A percentile compares a stretch with the other conserved stretches of the same genome.
Evolutionary conservation across 2,329 filamentous ascomycete genomes (phyloP).

Genomic region (Metarhizium anisopliae): DNA sequence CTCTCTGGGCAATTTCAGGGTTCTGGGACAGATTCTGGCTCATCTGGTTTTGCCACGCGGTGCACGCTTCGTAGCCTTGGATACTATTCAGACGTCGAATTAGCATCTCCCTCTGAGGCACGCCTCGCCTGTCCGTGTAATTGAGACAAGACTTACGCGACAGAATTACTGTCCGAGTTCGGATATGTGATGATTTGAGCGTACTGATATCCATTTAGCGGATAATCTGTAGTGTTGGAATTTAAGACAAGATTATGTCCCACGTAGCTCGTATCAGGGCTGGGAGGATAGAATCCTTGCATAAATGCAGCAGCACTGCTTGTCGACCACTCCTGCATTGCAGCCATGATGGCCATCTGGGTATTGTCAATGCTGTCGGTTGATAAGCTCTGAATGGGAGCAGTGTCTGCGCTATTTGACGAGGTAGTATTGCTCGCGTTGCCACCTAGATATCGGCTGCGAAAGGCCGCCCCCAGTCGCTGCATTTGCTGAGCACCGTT

Average conservation of each 20-base stretch:
- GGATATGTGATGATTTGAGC: conserved; percentile 54
- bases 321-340: conserved; percentile 40
- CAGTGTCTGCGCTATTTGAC: conserved; percentile 16
- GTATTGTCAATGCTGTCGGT: conserved; percentile 37
- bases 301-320: conserved; percentile 68
- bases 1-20: conserved; percentile 13
- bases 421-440: conserved; percentile 11
- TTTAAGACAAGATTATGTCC: conserved; percentile 28
- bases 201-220: conserved; percentile 73
- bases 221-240: conserved; percentile 48
- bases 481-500: conserved; percentile 44
- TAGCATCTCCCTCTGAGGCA: neutral
- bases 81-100: conserved; percentile 19
- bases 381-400: conserved; percentile 33
- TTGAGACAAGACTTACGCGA: conserved; percentile 29
- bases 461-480: conserved; percentile 38
- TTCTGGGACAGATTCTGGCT: conserved; percentile 16
- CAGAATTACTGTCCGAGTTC: conserved; percentile 31
- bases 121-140: neutral
- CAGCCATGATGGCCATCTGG: conserved; percentile 34
- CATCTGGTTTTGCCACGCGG: conserved; percentile 24
- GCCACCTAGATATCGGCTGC: conserved; percentile 36
- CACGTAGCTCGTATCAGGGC: conserved; percentile 23
- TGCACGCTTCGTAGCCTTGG: conserved; percentile 29
- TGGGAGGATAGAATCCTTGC: conserved; percentile 77